These are phyloP conservation scores for Geranomyces variabilis DNA, from an alignment of 192 early-diverging fungal genomes.

Conservation along the genomic window DNA sequence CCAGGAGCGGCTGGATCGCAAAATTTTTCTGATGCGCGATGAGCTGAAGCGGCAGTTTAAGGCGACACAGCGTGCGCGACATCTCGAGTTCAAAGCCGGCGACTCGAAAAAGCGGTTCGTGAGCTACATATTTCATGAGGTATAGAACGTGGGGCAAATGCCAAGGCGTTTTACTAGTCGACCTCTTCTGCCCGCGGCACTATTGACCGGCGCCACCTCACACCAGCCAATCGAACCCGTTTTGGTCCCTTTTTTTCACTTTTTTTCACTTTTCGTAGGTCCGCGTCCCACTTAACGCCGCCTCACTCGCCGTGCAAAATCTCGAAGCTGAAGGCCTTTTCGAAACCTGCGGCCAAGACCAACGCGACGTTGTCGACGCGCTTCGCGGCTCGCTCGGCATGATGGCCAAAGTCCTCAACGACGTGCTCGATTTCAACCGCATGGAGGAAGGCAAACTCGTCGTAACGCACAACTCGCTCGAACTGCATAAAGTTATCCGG, in stretches of 20 bases:
- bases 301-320: slow-evolving; percentile 31
- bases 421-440: slow-evolving; percentile 33
- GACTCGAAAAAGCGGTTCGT: slow-evolving; percentile 36
- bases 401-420: slow-evolving; percentile 41
- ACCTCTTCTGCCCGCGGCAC: no score
- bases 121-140: slow-evolving; percentile 37
- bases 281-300: slow-evolving; percentile 34
- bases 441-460: slow-evolving; percentile 34
- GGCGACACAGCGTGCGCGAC: slow-evolving; percentile 33
- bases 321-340: slow-evolving; percentile 29
- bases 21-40: slow-evolving; percentile 31
- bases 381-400: slow-evolving; percentile 31
- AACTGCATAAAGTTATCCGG: slow-evolving; percentile 27
- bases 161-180: no score
- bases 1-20: slow-evolving; percentile 30
- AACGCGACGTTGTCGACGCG: slow-evolving; percentile 35
- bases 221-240: no score
- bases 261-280: no score
- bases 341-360: slow-evolving; percentile 12
- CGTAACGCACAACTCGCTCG: slow-evolving; percentile 16
- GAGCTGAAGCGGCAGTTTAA: slow-evolving; percentile 32
- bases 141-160: not conserved
- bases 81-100: slow-evolving; percentile 38
- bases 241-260: no score
- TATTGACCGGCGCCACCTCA: no score